These are phyloP conservation scores for Passiflora organensis DNA, from an alignment of 345 rosid species.

Conservation along the genomic window DNA sequence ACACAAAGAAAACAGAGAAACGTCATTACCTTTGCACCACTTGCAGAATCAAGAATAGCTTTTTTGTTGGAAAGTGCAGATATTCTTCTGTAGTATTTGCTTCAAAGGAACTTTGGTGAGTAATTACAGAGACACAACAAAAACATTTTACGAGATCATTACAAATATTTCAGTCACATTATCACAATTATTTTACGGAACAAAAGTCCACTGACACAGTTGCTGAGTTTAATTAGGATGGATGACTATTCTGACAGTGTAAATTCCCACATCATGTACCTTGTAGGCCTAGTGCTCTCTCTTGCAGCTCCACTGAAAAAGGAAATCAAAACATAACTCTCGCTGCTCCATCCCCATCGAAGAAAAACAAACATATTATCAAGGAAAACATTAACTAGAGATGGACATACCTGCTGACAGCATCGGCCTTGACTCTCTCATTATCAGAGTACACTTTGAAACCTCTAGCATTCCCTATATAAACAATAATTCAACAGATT, in stretches of 20 bases:
- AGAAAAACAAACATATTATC: not conserved
- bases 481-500: conserved; percentile 2
- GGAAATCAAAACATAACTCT: not conserved
- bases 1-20: conserved; percentile 7
- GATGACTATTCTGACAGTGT: not conserved
- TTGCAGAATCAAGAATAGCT: conserved; percentile 25
- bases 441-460: conserved; percentile 46
- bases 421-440: conserved; percentile 32
- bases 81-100: conserved; percentile 25
- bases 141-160: not conserved
- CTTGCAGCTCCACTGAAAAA: conserved; percentile 5
- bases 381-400: not conserved
- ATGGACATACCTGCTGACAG: conserved; percentile 38
- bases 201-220: not conserved
- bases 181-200: not conserved
- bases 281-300: not conserved
- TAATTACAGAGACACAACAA: not conserved
- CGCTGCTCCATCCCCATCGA: not conserved
- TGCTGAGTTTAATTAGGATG: not conserved
- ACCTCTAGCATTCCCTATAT: conserved; percentile 30
- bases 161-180: no score
- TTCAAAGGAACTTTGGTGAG: not conserved
- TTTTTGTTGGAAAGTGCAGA: conserved; percentile 26
- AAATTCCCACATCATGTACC: not conserved
- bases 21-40: conserved; percentile 39